Conservation (phyloP, 176 grass and related monocot genomes). For the Neostapfia colusana region DNA sequence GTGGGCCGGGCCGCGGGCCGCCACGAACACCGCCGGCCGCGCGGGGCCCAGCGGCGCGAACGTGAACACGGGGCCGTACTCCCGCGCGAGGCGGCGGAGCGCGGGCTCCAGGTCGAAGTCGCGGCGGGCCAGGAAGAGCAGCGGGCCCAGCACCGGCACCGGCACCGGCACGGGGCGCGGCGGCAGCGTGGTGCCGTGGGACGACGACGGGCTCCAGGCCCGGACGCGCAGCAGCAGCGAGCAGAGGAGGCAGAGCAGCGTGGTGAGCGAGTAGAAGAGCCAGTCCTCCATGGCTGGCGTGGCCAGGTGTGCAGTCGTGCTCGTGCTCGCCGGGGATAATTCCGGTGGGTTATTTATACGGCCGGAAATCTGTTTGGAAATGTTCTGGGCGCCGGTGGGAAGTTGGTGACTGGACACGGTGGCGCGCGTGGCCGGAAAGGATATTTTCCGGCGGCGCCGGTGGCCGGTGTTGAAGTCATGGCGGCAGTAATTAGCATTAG, state of each 20-base stretch:
- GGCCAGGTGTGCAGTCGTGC: background rate
- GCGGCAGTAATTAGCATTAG: background rate
- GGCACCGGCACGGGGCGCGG: constrained; percentile 41
- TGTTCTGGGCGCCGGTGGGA: constrained; percentile 23
- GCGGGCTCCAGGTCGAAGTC: constrained; percentile 39
- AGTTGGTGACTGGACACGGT: constrained; percentile 27
- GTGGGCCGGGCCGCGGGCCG: constrained; percentile 36
- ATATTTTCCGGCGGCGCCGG: constrained; percentile 26
- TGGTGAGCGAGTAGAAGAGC: constrained; percentile 60
- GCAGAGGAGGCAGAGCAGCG: constrained; percentile 43
- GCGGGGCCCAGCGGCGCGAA: constrained; percentile 30
- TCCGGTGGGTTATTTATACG: constrained; percentile 4
- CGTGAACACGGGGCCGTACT: constrained; percentile 51
- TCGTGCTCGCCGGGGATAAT: background rate
- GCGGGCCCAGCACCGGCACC: constrained; percentile 33
- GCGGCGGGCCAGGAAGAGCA: constrained; percentile 40
- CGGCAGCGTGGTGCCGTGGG: background rate
- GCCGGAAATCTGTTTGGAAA: no score
- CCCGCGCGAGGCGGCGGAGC: constrained; percentile 32
- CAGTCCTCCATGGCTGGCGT: constrained; percentile 58
- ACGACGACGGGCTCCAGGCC: background rate
- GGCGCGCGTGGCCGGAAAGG: background rate
- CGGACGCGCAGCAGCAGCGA: constrained; percentile 26
- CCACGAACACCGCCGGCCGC: constrained; percentile 47
- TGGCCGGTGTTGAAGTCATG: constrained; percentile 33